phyloP scores from a whole-genome alignment of 2,329 filamentous ascomycete genomes.

The Aspergillus brasiliensis region DNA sequence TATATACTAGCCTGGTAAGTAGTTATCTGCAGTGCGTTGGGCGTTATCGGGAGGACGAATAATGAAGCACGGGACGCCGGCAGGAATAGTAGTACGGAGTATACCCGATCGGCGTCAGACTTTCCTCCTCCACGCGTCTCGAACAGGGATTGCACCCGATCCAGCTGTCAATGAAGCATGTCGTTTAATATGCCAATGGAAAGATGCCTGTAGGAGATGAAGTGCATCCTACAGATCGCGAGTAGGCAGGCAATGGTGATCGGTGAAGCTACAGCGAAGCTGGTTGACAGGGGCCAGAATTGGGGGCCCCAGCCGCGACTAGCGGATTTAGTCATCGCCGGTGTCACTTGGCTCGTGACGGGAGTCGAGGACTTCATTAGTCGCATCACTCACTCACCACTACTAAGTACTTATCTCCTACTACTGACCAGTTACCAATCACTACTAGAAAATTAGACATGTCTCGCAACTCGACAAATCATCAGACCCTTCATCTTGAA shows the following conservation, averaged over 20 bases:
- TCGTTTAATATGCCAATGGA: neutral
- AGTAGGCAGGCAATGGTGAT: neutral
- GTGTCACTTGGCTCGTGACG: neutral
- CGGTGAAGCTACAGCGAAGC: neutral
- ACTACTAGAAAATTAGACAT: too few relatives aligned
- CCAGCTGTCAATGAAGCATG: neutral
- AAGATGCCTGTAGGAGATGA: neutral
- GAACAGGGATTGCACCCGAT: neutral
- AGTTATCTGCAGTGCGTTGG: neutral
- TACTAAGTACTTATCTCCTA: too few relatives aligned
- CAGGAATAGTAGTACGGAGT: neutral
- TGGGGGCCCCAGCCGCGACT: neutral
- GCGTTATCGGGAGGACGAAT: neutral
- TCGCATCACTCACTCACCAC: neutral
- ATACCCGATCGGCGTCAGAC: neutral
- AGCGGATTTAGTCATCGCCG: neutral
- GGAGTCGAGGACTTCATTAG: too few relatives aligned
- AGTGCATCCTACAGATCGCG: neutral
- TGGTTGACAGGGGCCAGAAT: neutral
- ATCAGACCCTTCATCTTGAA: neutral
- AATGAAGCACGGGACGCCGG: neutral
- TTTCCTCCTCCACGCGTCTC: neutral
- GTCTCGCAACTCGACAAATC: neutral
- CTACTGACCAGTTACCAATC: too few relatives aligned
- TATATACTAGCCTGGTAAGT: neutral